Base-by-base conservation (phyloP, 1,284 basidiomycete genomes). In the Rhodotorula sp. region DNA sequence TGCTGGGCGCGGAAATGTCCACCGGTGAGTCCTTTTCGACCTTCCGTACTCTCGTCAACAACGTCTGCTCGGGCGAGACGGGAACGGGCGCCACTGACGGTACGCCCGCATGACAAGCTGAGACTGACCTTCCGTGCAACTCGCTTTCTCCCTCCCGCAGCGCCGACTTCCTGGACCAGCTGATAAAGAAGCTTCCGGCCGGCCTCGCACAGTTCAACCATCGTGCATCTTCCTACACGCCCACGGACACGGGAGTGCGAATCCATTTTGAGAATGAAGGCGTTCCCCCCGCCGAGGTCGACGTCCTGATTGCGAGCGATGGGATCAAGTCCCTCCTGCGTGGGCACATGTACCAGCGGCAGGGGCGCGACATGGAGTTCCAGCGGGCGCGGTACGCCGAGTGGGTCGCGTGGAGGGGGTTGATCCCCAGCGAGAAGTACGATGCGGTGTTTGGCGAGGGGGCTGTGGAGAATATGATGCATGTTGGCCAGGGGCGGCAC, bases 251-350 rank as follows among this genome's bases (percentile, higher is more conserved):
- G 25, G 70, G 75, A 22, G 71, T 76, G 13, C 41, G 34, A 3
- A 29, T 68, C 25, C 56, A 64, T 50, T 68, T 68, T 25, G 50
- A 37, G 37, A 17, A 59, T 17, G 46, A 37, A 27, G 48, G 27
- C 7, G 17, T 37, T 10, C 5, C 46, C 2, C 44, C 61, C 1
- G 46, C 50, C 32, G 66, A 76, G 36, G 70, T 75, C 0, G 80
- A 81, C 61, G 61, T 81, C n/a, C 71, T 81, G 25, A 74, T 81
- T 50, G 78, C 77, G 13, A 77, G 70, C 36, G 80, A 81, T 59
- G 80, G 80, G 0, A 80, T 81, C 64, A 80, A 81, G 66, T 77
- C 75, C 1, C 61, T 66, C 5, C 59, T 80, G 0, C 73, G 80
- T 17, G 71, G 71, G 22, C 64, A 64, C 10, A 46, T 81, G 64